These are phyloP conservation scores for Magnolia changhungtana DNA, from an alignment of 164 flowering plant species.

Conservation along the genomic window DNA sequence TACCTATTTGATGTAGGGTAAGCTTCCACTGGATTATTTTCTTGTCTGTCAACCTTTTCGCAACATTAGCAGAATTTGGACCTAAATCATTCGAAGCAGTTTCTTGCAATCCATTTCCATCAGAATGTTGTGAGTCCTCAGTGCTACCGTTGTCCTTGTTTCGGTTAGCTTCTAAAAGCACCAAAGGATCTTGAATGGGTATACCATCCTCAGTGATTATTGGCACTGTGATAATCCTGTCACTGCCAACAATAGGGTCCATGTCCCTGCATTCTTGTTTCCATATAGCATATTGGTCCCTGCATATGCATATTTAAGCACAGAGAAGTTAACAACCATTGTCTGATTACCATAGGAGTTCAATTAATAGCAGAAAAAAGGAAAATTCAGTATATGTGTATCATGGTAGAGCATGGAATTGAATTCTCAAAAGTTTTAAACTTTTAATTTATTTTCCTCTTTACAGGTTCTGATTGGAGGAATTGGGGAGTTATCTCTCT, in stretches of 20 bases:
- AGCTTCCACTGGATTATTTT: constrained; percentile 90
- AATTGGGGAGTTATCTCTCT: too few species aligned
- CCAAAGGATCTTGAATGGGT: constrained; percentile 81
- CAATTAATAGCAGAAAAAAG: background rate
- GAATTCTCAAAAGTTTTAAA: too few species aligned
- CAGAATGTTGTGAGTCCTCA: constrained; percentile 11
- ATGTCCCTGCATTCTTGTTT: constrained; percentile 76
- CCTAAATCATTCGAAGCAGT: constrained; percentile 15
- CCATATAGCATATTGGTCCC: constrained; percentile 70
- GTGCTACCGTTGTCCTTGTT: constrained; percentile 24
- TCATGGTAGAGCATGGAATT: too few species aligned
- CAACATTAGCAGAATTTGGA: constrained; percentile 18
- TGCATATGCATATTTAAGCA: constrained; percentile 24
- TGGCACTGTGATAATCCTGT: constrained; percentile 87
- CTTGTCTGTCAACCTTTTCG: constrained; percentile 43
- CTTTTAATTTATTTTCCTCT: too few species aligned
- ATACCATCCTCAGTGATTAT: constrained; percentile 79
- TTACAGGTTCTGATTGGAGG: too few species aligned
- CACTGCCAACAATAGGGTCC: constrained; percentile 90
- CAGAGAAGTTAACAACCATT: background rate
- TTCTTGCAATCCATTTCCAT: constrained; percentile 11
- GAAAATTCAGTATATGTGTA: background rate
- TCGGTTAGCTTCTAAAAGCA: constrained; percentile 57
- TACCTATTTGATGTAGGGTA: constrained; percentile 92
- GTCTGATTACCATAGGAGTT: background rate